Conservation (phyloP, 768 basidiomycete species). For the Cystoderma amianthinum region DNA sequence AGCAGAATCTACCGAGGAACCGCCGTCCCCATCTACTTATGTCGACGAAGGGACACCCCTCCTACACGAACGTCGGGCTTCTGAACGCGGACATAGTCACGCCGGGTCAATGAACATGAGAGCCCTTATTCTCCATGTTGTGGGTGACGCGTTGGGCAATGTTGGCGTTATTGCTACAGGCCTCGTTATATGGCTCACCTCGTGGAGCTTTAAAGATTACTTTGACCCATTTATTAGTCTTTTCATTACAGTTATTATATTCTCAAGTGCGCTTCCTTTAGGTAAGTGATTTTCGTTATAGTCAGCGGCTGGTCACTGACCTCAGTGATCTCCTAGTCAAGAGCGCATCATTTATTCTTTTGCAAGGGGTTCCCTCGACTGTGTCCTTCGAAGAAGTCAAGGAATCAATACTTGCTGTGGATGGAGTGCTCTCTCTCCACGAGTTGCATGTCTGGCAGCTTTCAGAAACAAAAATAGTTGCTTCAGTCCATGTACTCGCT, state of each 20-base stretch:
- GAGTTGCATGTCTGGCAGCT: slow-evolving; percentile 98
- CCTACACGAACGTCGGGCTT: slow-evolving; percentile 16
- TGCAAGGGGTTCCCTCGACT: slow-evolving; percentile 89
- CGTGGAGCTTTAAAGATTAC: slow-evolving; percentile 83
- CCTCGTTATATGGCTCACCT: slow-evolving; percentile 86
- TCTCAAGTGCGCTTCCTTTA: slow-evolving; percentile 89
- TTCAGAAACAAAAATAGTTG: slow-evolving; percentile 90
- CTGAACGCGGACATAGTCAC: slow-evolving; percentile 25
- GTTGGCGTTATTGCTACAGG: slow-evolving; percentile 96
- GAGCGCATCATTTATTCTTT: slow-evolving; percentile 88
- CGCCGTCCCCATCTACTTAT: slow-evolving; percentile 4
- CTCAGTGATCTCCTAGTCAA: slow-evolving; percentile 43
- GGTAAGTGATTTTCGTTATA: slow-evolving; percentile 36
- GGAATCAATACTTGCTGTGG: slow-evolving; percentile 69
- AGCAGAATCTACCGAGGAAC: not conserved
- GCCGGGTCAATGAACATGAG: slow-evolving; percentile 94
- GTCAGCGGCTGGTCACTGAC: not conserved
- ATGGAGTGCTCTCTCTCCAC: slow-evolving; percentile 84
- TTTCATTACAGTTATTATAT: slow-evolving; percentile 93
- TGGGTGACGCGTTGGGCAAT: slow-evolving; percentile 97
- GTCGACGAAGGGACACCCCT: slow-evolving; percentile 39
- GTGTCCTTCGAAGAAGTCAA: slow-evolving; percentile 89
- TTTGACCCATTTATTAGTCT: slow-evolving; percentile 92
- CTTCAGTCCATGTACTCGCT: slow-evolving; percentile 91
- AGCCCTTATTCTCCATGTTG: slow-evolving; percentile 89